Percentiles rank a stretch among this genome's conserved stretches.
phyloP scores from a whole-genome alignment of 495 filamentous ascomycete genomes.

The Podospora anserina region DNA sequence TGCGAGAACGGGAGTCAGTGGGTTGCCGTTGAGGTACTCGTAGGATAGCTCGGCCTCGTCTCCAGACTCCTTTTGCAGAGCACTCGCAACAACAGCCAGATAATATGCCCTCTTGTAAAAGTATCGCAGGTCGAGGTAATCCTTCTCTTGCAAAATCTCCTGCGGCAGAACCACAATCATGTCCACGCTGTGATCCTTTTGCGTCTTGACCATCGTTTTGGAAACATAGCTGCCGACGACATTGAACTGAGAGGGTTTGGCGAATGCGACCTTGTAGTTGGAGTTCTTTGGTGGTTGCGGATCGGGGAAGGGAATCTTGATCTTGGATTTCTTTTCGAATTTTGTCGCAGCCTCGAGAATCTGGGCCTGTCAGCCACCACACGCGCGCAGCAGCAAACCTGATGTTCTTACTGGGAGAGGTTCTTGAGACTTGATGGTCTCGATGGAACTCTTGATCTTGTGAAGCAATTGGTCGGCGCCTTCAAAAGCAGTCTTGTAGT shows the following conservation, averaged over 20 bases:
- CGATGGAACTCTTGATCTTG: constrained; percentile 70
- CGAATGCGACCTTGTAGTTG: constrained; percentile 77
- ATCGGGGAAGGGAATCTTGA: constrained; percentile 76
- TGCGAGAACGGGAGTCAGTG: constrained; percentile 68
- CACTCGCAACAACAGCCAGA: constrained; percentile 71
- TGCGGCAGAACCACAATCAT: constrained; percentile 81
- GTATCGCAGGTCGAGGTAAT: constrained; percentile 88
- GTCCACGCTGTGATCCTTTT: constrained; percentile 62
- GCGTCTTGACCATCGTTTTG: constrained; percentile 64
- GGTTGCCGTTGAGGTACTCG: constrained; percentile 70
- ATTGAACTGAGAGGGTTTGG: constrained; percentile 73
- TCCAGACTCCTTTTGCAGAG: constrained; percentile 56
- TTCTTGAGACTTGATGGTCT: constrained; percentile 55
- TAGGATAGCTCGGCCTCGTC: constrained; percentile 58
- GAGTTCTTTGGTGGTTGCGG: constrained; percentile 68
- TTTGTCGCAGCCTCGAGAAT: constrained; percentile 63
- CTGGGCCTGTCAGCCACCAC: constrained; percentile 33
- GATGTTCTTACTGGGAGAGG: constrained; percentile 51
- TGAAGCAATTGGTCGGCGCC: constrained; percentile 68
- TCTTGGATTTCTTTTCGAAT: constrained; percentile 60
- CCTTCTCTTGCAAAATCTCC: constrained; percentile 83
- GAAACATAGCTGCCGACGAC: constrained; percentile 84
- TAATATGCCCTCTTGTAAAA: constrained; percentile 95
- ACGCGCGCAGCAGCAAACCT: neutral
- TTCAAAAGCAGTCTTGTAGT: constrained; percentile 62